Percentiles rank a stretch among this genome's conserved stretches.
Conservation (phyloP, 805 yeast species). For the Priceomyces melissophilus region DNA sequence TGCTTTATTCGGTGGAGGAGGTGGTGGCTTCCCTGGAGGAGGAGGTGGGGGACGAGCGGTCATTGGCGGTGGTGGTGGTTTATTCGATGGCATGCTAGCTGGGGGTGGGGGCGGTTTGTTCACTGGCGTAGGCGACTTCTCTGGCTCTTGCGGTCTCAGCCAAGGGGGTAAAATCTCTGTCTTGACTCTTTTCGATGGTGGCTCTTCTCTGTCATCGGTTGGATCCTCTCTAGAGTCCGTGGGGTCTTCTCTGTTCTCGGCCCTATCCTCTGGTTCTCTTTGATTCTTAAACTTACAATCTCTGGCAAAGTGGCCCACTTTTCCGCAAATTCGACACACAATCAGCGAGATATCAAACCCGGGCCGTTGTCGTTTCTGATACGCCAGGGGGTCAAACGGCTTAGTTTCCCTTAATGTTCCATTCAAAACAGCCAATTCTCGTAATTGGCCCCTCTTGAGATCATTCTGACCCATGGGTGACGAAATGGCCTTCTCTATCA, state of each 20-base stretch:
- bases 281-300: constrained; percentile 60
- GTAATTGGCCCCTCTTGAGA: constrained; percentile 81
- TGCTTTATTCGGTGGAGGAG: constrained; percentile 1
- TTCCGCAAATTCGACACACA: constrained; percentile 76
- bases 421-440: constrained; percentile 89
- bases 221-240: neutral
- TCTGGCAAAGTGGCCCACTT: constrained; percentile 79
- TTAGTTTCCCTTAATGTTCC: constrained; percentile 88
- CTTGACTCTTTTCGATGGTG: constrained; percentile 26
- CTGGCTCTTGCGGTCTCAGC: constrained; percentile 9
- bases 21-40: neutral
- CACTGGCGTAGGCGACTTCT: constrained; percentile 1
- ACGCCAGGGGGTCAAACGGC: constrained; percentile 45
- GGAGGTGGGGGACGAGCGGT: neutral
- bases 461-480: constrained; percentile 95
- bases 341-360: constrained; percentile 48
- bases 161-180: constrained; percentile 24
- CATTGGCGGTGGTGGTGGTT: constrained; percentile 4
- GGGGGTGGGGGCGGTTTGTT: constrained; percentile 6
- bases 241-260: constrained; percentile 1
- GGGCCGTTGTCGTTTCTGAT: constrained; percentile 17
- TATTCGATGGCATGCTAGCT: constrained; percentile 1
- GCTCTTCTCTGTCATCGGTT: constrained; percentile 9
- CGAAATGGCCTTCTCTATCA: constrained; percentile 77
- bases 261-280: neutral